These are phyloP conservation scores for Kodamaea kaohsiungensis DNA, from an alignment of 805 yeast genomes.

Conservation along the genomic window DNA sequence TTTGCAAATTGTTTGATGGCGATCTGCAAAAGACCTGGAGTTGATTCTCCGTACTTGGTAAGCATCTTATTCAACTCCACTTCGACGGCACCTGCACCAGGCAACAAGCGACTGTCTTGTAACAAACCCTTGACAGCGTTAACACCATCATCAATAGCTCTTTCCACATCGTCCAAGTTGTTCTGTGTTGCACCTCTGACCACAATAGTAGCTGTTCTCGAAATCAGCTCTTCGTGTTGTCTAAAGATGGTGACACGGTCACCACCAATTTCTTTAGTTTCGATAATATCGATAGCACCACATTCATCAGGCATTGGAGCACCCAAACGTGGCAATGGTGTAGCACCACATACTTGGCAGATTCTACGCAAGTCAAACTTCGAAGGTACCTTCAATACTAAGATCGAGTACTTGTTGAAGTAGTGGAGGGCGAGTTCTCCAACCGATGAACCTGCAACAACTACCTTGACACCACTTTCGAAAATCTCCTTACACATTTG, in stretches of 20 bases:
- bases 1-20: conserved; percentile 93
- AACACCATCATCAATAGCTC: conserved; percentile 97
- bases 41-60: conserved; percentile 84
- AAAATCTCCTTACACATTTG: conserved; percentile 77
- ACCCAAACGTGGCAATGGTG: conserved; percentile 91
- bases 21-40: conserved; percentile 89
- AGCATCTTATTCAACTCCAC: conserved; percentile 80
- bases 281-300: conserved; percentile 85
- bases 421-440: conserved; percentile 95
- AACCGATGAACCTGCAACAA: conserved; percentile 90
- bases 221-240: conserved; percentile 65
- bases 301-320: conserved; percentile 95
- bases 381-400: conserved; percentile 87
- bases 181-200: conserved; percentile 96
- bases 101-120: conserved; percentile 73
- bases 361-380: conserved; percentile 93
- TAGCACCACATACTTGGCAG: conserved; percentile 95
- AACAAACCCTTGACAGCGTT: conserved; percentile 86
- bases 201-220: conserved; percentile 84
- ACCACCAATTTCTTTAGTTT: conserved; percentile 94
- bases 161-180: conserved; percentile 89
- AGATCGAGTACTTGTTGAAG: conserved; percentile 79
- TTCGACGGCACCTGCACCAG: conserved; percentile 97
- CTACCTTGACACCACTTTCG: conserved; percentile 83
- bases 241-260: conserved; percentile 94